Conservation (phyloP, 2,329 filamentous ascomycete species). For the Lachnellula occidentalis region DNA sequence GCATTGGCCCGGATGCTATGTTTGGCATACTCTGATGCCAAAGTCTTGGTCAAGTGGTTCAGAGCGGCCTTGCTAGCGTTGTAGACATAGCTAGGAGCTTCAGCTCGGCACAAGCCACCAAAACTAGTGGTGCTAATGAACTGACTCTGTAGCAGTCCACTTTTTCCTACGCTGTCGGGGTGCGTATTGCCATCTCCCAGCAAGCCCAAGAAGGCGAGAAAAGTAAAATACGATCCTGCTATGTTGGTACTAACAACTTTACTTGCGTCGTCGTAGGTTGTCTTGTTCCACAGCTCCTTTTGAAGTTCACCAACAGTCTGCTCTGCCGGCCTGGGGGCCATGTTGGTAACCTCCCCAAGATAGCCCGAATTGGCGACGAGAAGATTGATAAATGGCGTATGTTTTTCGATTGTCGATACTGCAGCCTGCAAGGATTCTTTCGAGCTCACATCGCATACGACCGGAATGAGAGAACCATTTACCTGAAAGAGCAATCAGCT, state of each 20-base stretch:
- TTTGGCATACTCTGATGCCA: slow-evolving; percentile 2
- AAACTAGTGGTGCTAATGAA: slow-evolving; percentile 1
- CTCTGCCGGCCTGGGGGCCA: slow-evolving; percentile 27
- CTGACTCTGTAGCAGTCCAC: background rate
- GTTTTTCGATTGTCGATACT: slow-evolving; percentile 43
- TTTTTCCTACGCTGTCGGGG: background rate
- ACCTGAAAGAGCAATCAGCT: too few species aligned
- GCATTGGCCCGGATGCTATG: slow-evolving; percentile 37
- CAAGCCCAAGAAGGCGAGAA: slow-evolving; percentile 2
- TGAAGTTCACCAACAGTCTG: background rate
- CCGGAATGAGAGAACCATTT: slow-evolving; percentile 23
- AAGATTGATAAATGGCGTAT: slow-evolving; percentile 53
- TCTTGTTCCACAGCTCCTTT: background rate
- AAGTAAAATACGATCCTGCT: background rate
- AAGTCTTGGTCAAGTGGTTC: slow-evolving; percentile 35
- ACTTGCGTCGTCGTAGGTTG: too few species aligned
- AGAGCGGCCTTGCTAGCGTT: slow-evolving; percentile 40
- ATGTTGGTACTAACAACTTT: background rate
- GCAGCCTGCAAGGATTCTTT: slow-evolving; percentile 55
- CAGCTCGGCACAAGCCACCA: background rate
- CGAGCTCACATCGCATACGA: slow-evolving; percentile 53
- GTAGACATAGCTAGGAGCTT: slow-evolving; percentile 26
- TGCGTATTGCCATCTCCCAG: slow-evolving; percentile 1
- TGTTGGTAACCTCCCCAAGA: slow-evolving; percentile 31
- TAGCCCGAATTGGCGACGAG: slow-evolving; percentile 52